Evolutionary conservation across 2,329 filamentous ascomycete species (phyloP).

Genomic region (Triangularia setosa): DNA sequence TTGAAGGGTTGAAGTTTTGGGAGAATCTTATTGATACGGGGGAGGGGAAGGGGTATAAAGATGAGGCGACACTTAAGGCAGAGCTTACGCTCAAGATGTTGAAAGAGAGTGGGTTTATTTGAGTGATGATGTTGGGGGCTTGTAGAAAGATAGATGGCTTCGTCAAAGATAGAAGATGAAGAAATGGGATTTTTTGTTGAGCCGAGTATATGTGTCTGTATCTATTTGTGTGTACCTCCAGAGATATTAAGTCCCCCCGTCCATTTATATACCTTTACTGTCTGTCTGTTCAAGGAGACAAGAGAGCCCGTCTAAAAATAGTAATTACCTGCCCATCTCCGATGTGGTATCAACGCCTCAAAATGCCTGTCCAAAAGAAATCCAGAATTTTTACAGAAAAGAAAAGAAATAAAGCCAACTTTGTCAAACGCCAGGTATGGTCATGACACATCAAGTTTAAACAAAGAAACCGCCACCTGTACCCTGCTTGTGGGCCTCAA

Average conservation of each 20-base stretch:
- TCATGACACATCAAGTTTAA: not conserved
- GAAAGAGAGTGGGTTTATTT: constrained; percentile 40
- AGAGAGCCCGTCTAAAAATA: not conserved
- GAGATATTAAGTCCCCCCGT: not conserved
- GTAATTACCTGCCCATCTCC: not conserved
- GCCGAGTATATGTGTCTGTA: not conserved
- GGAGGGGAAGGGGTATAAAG: constrained; percentile 32
- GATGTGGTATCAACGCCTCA: not conserved
- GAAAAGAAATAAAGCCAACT: not conserved
- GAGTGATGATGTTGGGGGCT: constrained; percentile 3
- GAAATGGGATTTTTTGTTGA: not conserved
- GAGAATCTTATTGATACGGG: constrained; percentile 64
- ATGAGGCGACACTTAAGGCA: constrained; percentile 33
- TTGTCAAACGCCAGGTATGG: not conserved
- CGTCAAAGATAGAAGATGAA: not conserved
- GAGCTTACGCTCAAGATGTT: constrained; percentile 43
- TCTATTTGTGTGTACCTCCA: not conserved
- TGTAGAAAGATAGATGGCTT: constrained; percentile 1
- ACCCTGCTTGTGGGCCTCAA: too few relatives aligned
- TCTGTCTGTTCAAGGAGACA: not conserved
- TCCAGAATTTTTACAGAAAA: not conserved
- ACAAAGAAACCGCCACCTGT: not conserved
- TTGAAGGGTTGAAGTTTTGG: constrained; percentile 93
- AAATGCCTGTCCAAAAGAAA: not conserved
- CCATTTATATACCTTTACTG: not conserved